Base-by-base conservation (phyloP, 1,284 basidiomycete species). In the Heimioporus retisporus region DNA sequence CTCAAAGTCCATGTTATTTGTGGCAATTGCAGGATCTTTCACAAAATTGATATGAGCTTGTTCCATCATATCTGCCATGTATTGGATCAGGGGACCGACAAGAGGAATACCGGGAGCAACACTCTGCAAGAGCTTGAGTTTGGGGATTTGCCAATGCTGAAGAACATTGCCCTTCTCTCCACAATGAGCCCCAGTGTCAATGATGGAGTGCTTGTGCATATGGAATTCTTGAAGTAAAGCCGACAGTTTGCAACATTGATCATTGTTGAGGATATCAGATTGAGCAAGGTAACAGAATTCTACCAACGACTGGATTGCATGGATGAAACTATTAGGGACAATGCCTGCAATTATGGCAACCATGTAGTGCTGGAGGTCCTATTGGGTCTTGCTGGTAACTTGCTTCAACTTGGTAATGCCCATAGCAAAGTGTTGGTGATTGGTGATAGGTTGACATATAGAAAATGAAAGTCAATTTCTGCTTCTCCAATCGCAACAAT, bases 41-140 rank as follows among this genome's bases (percentile, higher is more conserved):
- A 80, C 68, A 8, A 50, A 31, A 68, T 63, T 14, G 67, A 66
- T 48, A 79, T 79, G 65, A 78, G 77, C 16, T 68, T 68, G n/a
- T 71, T 80, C 77, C 18, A 74, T 80, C 8, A 66, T 63, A 65
- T 81, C 75, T 3, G 77, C 75, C 25, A 70, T 76, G 73, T 73
- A 80, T 55, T 81, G 76, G 15, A 73, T 72, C 3, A 76, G 62
- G 14, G 68, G 72, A 0, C 79, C 75, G 59, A 72, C 71, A 2
- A 55, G 48, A 2, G 56, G 57, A 18, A 78, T 77, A 60, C 64
- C 75, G 6, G 73, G 63, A n/a, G 71, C 65, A n/a, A 81, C 69
- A 51, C 72, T 78, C 60, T 80, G 80, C 23, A 81, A 53, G 28
- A 79, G 70, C 64, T 81, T 75, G 1, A 80, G 66, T 60, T 80